Evolutionary conservation across 805 yeast genomes (phyloP).

Genomic region (Ogataea pilisensis): DNA sequence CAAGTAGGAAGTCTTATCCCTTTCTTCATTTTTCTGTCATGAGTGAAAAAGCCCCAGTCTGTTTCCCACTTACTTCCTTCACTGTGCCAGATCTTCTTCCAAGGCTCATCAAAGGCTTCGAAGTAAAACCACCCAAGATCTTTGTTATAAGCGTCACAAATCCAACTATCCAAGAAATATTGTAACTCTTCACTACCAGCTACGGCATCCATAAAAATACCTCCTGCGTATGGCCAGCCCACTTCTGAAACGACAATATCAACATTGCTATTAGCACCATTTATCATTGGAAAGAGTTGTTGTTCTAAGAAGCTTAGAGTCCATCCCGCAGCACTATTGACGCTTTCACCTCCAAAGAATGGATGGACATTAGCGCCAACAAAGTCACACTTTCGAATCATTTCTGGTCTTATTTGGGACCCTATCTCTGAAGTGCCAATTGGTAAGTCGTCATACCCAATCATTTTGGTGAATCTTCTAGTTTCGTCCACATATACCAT

Average conservation of each 20-base stretch:
- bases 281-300: constrained; percentile 38
- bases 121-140: constrained; percentile 53
- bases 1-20: constrained; percentile 40
- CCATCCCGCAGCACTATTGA: constrained; percentile 49
- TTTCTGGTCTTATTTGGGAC: constrained; percentile 35
- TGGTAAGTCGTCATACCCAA: constrained; percentile 38
- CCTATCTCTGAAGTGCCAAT: constrained; percentile 65
- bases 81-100: constrained; percentile 54
- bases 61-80: constrained; percentile 56
- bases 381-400: constrained; percentile 46
- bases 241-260: constrained; percentile 53
- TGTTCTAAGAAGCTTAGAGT: constrained; percentile 41
- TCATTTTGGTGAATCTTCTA: constrained; percentile 33
- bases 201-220: constrained; percentile 38
- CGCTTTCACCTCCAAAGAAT: constrained; percentile 56
- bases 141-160: constrained; percentile 39
- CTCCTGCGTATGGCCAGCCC: constrained; percentile 73
- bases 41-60: constrained; percentile 63
- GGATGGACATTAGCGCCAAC: constrained; percentile 67
- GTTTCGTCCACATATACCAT: constrained; percentile 39
- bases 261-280: constrained; percentile 16
- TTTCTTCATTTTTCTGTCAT: constrained; percentile 43
- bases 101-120: constrained; percentile 72
- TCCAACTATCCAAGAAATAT: constrained; percentile 46
- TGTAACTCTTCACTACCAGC: constrained; percentile 46